phyloP scores from a whole-genome alignment of 2,329 filamentous ascomycete genomes.

The Cryphonectria naterciae region DNA sequence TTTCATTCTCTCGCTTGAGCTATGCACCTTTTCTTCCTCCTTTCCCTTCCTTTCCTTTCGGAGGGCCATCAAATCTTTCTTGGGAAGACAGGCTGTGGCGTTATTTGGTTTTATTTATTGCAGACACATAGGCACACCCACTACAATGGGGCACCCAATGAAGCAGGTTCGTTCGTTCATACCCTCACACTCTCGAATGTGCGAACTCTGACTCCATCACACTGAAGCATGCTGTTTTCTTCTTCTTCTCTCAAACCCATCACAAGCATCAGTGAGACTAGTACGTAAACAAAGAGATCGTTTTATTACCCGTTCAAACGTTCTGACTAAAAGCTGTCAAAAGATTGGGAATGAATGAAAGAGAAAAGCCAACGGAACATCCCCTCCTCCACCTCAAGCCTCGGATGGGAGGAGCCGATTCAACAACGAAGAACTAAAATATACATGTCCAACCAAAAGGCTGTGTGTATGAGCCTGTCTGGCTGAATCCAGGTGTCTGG shows the following conservation, averaged over 20 bases:
- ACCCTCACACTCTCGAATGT: not conserved
- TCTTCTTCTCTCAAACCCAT: not conserved
- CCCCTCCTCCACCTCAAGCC: not conserved
- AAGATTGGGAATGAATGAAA: not conserved
- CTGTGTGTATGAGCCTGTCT: not conserved
- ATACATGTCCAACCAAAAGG: not conserved
- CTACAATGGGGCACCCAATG: not conserved
- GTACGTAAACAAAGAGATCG: not conserved
- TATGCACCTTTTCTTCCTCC: too few relatives aligned
- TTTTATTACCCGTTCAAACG: not conserved
- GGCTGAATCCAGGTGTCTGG: not conserved
- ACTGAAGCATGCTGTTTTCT: too few relatives aligned
- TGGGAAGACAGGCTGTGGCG: not conserved
- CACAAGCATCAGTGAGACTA: not conserved
- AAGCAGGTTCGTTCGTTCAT: not conserved
- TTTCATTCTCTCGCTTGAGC: not conserved
- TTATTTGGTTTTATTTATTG: not conserved
- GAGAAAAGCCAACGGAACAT: not conserved
- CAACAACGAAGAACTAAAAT: not conserved
- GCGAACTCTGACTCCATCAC: not conserved
- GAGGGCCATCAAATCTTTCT: not conserved
- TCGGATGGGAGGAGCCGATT: not conserved
- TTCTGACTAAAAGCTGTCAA: not conserved
- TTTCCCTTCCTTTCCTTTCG: not conserved
- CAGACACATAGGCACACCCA: not conserved